Base-by-base conservation (phyloP, 768 basidiomycete species). In the Trichaptum fuscoviolaceum region DNA sequence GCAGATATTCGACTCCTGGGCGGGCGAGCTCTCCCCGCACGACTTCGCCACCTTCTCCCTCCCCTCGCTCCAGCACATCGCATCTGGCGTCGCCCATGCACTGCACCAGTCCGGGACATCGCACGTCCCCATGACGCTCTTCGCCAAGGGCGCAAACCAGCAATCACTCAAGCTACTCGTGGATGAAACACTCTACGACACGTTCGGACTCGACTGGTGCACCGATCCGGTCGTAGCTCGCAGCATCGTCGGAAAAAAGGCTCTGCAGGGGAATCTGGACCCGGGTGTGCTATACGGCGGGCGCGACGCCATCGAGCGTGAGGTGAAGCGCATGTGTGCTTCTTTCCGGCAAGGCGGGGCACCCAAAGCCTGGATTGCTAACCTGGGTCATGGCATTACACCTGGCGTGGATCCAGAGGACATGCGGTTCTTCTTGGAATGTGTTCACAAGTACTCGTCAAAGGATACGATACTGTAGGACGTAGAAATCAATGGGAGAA, bases 1-100 rank as follows among this genome's bases (percentile, higher is more conserved):
- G 6, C 97, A 99, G 85, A 84, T 99, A 15, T 99, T 99, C 73
- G 97, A 99, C 77, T 98, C 97, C 0, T 93, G 92, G 86, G 97
- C 93, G 9, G 92, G 92, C 63, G 96, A 97, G 74, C 83, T 99
- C 66, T 90, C 96, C 3, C 93, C 91, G 1, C 80, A 92, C 73
- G 92, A 98, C 74, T 99, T 96, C 77, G 75, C 77, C 34, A 79
- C 82, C 63, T 99, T 97, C 78, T 90, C 96, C 59, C 84, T 92
- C 68, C 95, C 95, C 8, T 85, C 90, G 18, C 82, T 95, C 52
- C 77, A 81, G 60, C 85, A 87, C 71, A 95, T 99, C 71, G 85
- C 91, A 18, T 77, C 77, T 1, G 81, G 85, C 66, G 92, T 98
- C 66, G 87, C 86, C 64, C 71, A 73, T 24, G 82, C 81, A 30